phyloP scores from a whole-genome alignment of 2,329 filamentous ascomycete genomes.

The Colletotrichum lini region DNA sequence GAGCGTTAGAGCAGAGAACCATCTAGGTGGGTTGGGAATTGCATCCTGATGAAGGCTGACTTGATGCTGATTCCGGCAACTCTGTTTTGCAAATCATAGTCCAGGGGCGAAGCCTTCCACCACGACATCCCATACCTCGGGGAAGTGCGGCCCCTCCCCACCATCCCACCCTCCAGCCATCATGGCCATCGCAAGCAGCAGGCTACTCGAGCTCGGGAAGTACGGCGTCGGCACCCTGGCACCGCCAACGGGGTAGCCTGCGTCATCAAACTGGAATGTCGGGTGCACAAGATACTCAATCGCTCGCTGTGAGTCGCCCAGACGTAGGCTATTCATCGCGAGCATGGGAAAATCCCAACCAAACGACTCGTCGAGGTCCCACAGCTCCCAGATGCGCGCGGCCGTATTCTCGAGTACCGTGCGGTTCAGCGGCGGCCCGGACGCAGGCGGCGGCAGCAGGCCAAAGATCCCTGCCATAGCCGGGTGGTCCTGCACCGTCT shows the following conservation, averaged over 20 bases:
- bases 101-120: constrained; percentile 61
- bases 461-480: constrained; percentile 60
- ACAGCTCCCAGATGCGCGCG: constrained; percentile 54
- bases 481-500: constrained; percentile 59
- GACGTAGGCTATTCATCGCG: constrained; percentile 59
- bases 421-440: constrained; percentile 53
- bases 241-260: constrained; percentile 68
- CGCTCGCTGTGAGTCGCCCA: constrained; percentile 56
- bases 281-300: constrained; percentile 62
- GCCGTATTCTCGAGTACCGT: constrained; percentile 55
- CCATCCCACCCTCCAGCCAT: constrained; percentile 71
- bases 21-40: background rate
- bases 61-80: background rate
- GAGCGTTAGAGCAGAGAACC: background rate
- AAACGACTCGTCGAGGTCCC: constrained; percentile 57
- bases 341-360: constrained; percentile 63
- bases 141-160: constrained; percentile 61
- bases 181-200: constrained; percentile 69
- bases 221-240: constrained; percentile 70
- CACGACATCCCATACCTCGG: constrained; percentile 61
- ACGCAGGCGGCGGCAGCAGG: constrained; percentile 57
- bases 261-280: constrained; percentile 68
- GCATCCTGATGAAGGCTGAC: too few species aligned
- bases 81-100: constrained; percentile 2
- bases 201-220: constrained; percentile 65